A percentile compares a stretch with the other conserved stretches of the same genome.
phyloP scores from a whole-genome alignment of 148 eudicot species.

The Camellia sinensis region DNA sequence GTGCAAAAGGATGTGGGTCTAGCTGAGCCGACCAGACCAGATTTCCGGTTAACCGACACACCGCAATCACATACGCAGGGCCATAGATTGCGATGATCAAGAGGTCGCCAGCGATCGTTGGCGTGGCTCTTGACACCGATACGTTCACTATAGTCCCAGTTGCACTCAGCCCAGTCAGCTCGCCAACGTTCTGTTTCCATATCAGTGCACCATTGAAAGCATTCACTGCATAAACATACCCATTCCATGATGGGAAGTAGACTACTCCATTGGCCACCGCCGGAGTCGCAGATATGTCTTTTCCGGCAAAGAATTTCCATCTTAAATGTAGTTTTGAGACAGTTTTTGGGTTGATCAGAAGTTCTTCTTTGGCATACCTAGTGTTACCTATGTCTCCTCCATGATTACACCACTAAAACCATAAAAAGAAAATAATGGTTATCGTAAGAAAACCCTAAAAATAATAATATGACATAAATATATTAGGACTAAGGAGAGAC shows the following conservation, averaged over 20 bases:
- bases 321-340: slow-evolving; percentile 25
- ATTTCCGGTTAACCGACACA: slow-evolving; percentile 37
- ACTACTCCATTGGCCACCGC: slow-evolving; percentile 47
- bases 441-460: background rate
- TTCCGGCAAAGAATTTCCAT: slow-evolving; percentile 55
- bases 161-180: slow-evolving; percentile 43
- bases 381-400: slow-evolving; percentile 57
- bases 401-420: slow-evolving; percentile 45
- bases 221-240: slow-evolving; percentile 51
- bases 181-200: slow-evolving; percentile 46
- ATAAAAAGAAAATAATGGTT: background rate
- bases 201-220: slow-evolving; percentile 43
- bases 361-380: slow-evolving; percentile 34
- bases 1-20: slow-evolving; percentile 31
- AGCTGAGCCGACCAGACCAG: slow-evolving; percentile 50
- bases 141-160: slow-evolving; percentile 25
- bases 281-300: slow-evolving; percentile 62
- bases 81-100: slow-evolving; percentile 45
- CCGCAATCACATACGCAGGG: slow-evolving; percentile 44
- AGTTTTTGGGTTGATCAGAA: slow-evolving; percentile 28
- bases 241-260: slow-evolving; percentile 70
- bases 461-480: no score
- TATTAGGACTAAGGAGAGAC: no score
- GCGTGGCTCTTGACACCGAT: slow-evolving; percentile 49
- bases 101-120: slow-evolving; percentile 39